phyloP scores from a whole-genome alignment of 345 rosid genomes.

The Brassica rapa region DNA sequence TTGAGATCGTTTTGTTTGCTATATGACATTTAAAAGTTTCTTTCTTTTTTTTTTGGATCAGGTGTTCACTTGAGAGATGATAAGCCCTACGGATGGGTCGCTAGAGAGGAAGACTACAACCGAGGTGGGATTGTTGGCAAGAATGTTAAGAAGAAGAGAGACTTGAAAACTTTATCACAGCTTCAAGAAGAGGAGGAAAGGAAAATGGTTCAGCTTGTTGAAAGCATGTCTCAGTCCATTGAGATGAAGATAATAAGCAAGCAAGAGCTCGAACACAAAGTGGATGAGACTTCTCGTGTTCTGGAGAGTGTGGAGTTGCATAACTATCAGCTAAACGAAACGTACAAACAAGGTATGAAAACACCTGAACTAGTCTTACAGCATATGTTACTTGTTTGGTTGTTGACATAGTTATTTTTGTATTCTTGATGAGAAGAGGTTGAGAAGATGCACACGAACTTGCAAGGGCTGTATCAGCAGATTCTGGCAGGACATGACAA shows the following conservation, averaged over 20 bases:
- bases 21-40: neutral
- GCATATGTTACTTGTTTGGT: neutral
- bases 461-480: slow-evolving; percentile 44
- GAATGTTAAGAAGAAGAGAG: slow-evolving; percentile 52
- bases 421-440: slow-evolving; percentile 41
- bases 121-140: slow-evolving; percentile 43
- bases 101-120: slow-evolving; percentile 56
- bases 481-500: slow-evolving; percentile 50
- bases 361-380: neutral
- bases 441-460: slow-evolving; percentile 46
- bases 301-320: slow-evolving; percentile 36
- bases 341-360: neutral
- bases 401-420: slow-evolving; percentile 9
- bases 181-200: slow-evolving; percentile 52
- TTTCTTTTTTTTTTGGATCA: neutral
- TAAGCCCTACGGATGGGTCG: slow-evolving; percentile 69
- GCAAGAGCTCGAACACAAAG: slow-evolving; percentile 51
- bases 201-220: slow-evolving; percentile 45
- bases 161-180: slow-evolving; percentile 55
- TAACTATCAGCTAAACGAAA: slow-evolving; percentile 42
- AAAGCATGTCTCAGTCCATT: slow-evolving; percentile 47
- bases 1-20: neutral
- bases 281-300: slow-evolving; percentile 32
- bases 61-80: slow-evolving; percentile 35
- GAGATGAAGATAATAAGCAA: slow-evolving; percentile 43